Conservation (phyloP, 2,329 filamentous ascomycete genomes). For the Xylariaceae sp. region DNA sequence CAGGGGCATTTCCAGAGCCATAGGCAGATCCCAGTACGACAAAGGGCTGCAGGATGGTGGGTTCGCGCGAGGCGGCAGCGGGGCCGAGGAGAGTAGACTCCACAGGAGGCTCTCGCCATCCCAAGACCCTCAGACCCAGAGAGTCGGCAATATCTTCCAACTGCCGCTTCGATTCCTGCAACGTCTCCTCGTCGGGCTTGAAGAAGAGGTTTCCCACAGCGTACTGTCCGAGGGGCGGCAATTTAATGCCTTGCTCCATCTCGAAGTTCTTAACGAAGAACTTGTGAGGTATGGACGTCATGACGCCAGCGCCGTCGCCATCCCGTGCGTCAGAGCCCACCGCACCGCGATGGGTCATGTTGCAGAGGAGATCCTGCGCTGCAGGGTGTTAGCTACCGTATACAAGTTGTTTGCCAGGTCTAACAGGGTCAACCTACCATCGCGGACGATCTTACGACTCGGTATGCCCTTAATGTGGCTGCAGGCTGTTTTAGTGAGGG, state of each 20-base stretch:
- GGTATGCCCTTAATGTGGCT: conserved; percentile 96
- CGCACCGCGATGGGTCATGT: conserved; percentile 99
- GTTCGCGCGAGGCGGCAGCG: conserved; percentile 88
- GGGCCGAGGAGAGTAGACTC: conserved; percentile 91
- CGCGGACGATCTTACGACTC: conserved; percentile 97
- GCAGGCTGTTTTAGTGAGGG: conserved; percentile 16
- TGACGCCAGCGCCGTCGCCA: conserved; percentile 96
- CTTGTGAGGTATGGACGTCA: conserved; percentile 97
- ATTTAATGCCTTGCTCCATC: conserved; percentile 78
- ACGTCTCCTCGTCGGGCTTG: conserved; percentile 86
- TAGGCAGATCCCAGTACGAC: conserved; percentile 84
- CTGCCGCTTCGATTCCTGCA: conserved; percentile 84
- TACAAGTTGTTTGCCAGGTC: neutral
- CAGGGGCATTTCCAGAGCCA: conserved; percentile 72
- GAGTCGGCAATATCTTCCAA: conserved; percentile 92
- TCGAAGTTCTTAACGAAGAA: conserved; percentile 99
- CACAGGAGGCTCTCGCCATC: conserved; percentile 92
- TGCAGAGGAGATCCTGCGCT: conserved; percentile 93
- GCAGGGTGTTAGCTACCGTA: conserved; percentile 27
- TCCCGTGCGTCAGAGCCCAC: conserved; percentile 97
- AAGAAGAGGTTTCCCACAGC: conserved; percentile 98
- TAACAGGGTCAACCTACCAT: conserved; percentile 68
- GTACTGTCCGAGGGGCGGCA: conserved; percentile 88
- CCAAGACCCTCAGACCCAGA: conserved; percentile 82
- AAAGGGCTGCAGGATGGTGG: conserved; percentile 91